Base-by-base conservation (phyloP, 73 alveolate genomes). In the Diophrys sp. region DNA sequence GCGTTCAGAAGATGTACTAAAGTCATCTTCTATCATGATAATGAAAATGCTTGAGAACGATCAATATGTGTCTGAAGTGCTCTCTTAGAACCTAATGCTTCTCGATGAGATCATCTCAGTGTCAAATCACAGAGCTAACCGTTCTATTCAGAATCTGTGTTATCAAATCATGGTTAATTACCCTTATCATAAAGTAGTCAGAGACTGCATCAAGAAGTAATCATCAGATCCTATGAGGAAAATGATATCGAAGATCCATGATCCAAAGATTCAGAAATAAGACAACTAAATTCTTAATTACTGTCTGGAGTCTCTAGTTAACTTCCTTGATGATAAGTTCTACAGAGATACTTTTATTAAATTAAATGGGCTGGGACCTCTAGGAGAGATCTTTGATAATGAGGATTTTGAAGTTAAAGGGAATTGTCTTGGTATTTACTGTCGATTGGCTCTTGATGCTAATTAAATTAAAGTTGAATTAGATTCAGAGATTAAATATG, bases 1-100 rank as follows among this genome's bases (percentile, higher is more conserved):
- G 53, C 5, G 55, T 26, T 71, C 82, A 23, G 88, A 79, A 71
- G 88, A 79, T 79, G 88, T 79, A 8, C 29, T 71, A 14, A 62
- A 74, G 18, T 32, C 88, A 27, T 68, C 72, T 2, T 11, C 72
- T 1, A 24, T 31, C 2, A 34, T 79, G 24, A 29, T 79, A 2
- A 70, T 71, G 74, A 71, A 79, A 71, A 57, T 79, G n/a, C 71
- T 79, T 33, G 88, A 68, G 71, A 79, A 33, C n/a, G 25, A 24
- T 14, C 1, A 54, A 8, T 73, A 23, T 33, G 53, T 33, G 1
- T 23, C 5, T 29, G 23, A 5, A 44, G 62, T 44, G 27, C 32
- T 75, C 29, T 23, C 25, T 2, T 33, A 75, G 27, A 32, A 28
- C 44, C 27, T 28, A 27, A 8, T 70, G 69, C 18, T 70, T 2